Evolutionary conservation across 164 flowering plant genomes (phyloP).

Genomic region (Tetracentron sinense): DNA sequence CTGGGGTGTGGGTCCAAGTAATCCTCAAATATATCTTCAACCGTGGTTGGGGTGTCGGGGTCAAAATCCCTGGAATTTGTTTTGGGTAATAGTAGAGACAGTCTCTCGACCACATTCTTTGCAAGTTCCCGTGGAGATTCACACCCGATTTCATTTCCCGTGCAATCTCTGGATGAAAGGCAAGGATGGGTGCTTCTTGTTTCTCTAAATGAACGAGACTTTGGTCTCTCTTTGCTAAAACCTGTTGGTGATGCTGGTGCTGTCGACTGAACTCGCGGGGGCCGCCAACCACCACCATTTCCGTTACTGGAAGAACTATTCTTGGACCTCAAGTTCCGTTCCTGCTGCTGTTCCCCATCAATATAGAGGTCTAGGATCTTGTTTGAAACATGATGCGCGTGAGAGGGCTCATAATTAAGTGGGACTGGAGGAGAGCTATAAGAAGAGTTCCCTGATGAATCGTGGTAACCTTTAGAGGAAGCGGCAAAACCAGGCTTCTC

Average conservation of each 20-base stretch:
- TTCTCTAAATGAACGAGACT: slow-evolving; percentile 62
- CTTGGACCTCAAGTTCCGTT: slow-evolving; percentile 29
- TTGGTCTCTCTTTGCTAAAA: slow-evolving; percentile 37
- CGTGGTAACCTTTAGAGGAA: slow-evolving; percentile 31
- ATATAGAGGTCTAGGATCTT: slow-evolving; percentile 80
- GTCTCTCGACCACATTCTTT: slow-evolving; percentile 76
- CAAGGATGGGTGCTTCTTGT: slow-evolving; percentile 26
- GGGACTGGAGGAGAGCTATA: slow-evolving; percentile 35
- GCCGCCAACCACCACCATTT: slow-evolving; percentile 39
- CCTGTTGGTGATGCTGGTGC: slow-evolving; percentile 55
- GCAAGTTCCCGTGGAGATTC: slow-evolving; percentile 72
- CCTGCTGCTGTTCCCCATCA: slow-evolving; percentile 83
- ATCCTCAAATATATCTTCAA: slow-evolving; percentile 66
- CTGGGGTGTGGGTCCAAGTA: slow-evolving; percentile 27
- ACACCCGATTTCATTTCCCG: slow-evolving; percentile 40
- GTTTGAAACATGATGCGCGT: slow-evolving; percentile 43
- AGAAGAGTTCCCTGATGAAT: slow-evolving; percentile 53
- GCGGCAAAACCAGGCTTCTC: slow-evolving; percentile 36
- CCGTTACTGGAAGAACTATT: slow-evolving; percentile 24
- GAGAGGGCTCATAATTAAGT: slow-evolving; percentile 21
- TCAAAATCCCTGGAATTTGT: slow-evolving; percentile 34
- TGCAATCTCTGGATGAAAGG: slow-evolving; percentile 42
- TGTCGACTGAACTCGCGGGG: slow-evolving; percentile 54
- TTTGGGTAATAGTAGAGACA: slow-evolving; percentile 44
- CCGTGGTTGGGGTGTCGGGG: slow-evolving; percentile 50